Base-by-base conservation (phyloP, 2,329 filamentous ascomycete species). In the Lasiodiplodia citricola region DNA sequence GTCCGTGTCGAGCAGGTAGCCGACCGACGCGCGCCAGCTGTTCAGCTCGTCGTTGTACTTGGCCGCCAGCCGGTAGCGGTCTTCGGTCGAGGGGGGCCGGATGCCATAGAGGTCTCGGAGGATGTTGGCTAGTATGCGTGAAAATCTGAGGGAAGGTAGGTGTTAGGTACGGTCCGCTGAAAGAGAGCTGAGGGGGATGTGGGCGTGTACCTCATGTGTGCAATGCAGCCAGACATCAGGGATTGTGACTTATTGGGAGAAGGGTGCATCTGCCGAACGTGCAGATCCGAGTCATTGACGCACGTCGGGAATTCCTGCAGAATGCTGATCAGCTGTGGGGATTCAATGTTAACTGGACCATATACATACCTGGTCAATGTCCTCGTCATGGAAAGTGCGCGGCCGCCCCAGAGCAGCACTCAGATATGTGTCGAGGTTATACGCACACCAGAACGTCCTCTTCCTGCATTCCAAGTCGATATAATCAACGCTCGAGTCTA, bases 361-460 rank as follows among this genome's bases (percentile, higher is more conserved):
- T 2, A 18, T 2, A 21, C 28, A 0, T 51, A 67, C 83, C 69
- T 90, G 88, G 66, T 90, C 88, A 56, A 89, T 87, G 63, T 90
- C 87, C 37, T 89, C 86, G 56, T 90, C 88, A 57, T 88, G 87
- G 35, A 89, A 86, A 10, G 88, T 82, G 6, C 87, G 77, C 1
- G 88, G 88, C 7, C 88, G 81, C 0, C 88, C 88, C 28, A 90
- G 84, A 16, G 89, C 86, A 18, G 89, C 86, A 35, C 87, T 86
- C 1, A 91, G 78, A 68, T 90, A 90, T 63, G 87, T 88, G 73
- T 91, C 88, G 1, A 90, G 77, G 0, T 85, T 86, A 72, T 90
- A 91, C 0, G 87, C 84, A 3, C 84, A 85, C 88, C 88, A 90
- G 65, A 91, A 90, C 0, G 87, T 84, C 14, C 88, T 80, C 68